phyloP scores from a whole-genome alignment of 106 monocot genomes.

The Dendrobium nobile region DNA sequence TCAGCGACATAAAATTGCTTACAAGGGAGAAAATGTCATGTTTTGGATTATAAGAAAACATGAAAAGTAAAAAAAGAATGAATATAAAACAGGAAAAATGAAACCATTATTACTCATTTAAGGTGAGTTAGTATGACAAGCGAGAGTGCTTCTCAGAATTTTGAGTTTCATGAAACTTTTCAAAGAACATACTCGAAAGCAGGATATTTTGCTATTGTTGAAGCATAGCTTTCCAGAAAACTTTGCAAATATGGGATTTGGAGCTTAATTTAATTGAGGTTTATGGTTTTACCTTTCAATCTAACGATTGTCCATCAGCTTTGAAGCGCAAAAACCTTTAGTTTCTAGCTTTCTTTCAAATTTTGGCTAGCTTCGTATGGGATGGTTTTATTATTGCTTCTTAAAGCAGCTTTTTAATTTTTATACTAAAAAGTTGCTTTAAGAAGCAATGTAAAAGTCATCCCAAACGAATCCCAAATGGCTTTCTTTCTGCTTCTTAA shows the following conservation, averaged over 20 bases:
- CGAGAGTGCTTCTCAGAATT: background rate
- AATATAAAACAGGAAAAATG: background rate
- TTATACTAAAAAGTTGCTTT: too few relatives aligned
- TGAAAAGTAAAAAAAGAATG: background rate
- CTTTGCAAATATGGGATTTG: background rate
- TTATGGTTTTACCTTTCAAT: background rate
- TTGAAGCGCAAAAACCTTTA: too few relatives aligned
- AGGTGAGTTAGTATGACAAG: background rate
- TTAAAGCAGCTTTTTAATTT: too few relatives aligned
- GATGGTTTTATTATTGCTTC: too few relatives aligned
- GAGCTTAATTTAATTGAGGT: background rate
- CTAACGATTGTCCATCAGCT: background rate
- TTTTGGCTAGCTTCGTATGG: too few relatives aligned
- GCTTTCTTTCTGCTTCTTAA: too few relatives aligned
- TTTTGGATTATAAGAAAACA: background rate
- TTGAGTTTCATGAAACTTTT: background rate
- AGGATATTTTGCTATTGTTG: background rate
- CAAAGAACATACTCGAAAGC: background rate
- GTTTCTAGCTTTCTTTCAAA: too few relatives aligned
- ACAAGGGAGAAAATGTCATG: too few relatives aligned
- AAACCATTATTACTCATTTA: background rate
- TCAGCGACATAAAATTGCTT: background rate
- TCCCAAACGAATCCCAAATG: too few relatives aligned
- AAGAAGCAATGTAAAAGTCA: too few relatives aligned
- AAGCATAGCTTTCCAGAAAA: background rate